A percentile compares a stretch with the other conserved stretches of the same genome.
These are phyloP conservation scores for Hemileia vastatrix DNA, from an alignment of 1,284 basidiomycete genomes.

Conservation along the genomic window DNA sequence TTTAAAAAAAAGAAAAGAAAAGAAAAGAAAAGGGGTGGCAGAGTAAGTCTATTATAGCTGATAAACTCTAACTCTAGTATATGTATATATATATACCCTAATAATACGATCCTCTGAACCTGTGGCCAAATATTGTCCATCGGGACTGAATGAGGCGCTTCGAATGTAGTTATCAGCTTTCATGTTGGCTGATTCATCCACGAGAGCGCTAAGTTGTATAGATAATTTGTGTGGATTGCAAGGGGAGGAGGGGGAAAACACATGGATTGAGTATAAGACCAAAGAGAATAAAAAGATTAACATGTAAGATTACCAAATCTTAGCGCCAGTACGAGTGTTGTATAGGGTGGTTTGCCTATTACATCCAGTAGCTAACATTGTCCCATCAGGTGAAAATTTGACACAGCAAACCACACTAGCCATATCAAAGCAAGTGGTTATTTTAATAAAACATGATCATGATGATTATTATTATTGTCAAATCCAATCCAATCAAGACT, in stretches of 20 bases:
- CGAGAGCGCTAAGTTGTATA: slow-evolving; percentile 52
- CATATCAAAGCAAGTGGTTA: slow-evolving; percentile 19
- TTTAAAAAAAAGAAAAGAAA: not conserved
- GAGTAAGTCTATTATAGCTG: not conserved
- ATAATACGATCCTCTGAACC: slow-evolving; percentile 76
- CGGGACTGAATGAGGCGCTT: slow-evolving; percentile 72
- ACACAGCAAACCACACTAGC: slow-evolving; percentile 80
- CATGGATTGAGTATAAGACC: not conserved
- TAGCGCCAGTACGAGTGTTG: slow-evolving; percentile 70
- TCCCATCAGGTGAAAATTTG: slow-evolving; percentile 77
- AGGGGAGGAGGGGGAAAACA: not conserved
- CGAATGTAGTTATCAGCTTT: slow-evolving; percentile 70
- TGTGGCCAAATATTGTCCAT: slow-evolving; percentile 68
- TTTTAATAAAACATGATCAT: not conserved
- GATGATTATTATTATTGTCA: too few relatives aligned
- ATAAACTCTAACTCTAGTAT: slow-evolving; percentile 6
- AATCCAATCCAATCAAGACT: not conserved
- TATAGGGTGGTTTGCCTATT: slow-evolving; percentile 83
- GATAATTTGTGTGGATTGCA: not conserved
- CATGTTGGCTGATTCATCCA: slow-evolving; percentile 54
- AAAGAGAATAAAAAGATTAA: slow-evolving; percentile 24
- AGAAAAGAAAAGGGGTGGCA: not conserved
- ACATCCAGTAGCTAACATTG: slow-evolving; percentile 78
- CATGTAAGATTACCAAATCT: slow-evolving; percentile 56
- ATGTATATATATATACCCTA: slow-evolving; percentile 51